Conservation (phyloP, 1,139 yeast species). For the Geotrichum klebahnii region DNA sequence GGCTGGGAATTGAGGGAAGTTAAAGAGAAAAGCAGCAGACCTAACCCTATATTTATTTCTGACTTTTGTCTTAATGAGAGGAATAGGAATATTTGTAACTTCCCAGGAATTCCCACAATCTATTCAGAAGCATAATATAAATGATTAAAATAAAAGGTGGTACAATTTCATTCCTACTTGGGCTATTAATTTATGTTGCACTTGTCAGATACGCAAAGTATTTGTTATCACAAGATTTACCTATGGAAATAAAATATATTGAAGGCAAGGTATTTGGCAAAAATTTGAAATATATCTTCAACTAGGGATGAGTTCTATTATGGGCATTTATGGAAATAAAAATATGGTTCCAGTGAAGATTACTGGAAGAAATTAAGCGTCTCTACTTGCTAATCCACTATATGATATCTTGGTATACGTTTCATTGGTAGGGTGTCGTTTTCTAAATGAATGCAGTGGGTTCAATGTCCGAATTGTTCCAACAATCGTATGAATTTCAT, state of each 20-base stretch:
- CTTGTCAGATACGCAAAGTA: neutral
- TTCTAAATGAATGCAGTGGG: too few relatives aligned
- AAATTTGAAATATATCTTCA: neutral
- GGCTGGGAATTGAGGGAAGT: slow-evolving; percentile 10
- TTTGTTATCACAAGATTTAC: neutral
- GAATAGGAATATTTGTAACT: too few relatives aligned
- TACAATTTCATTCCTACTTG: neutral
- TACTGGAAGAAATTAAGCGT: too few relatives aligned
- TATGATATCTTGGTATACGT: too few relatives aligned
- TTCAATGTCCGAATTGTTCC: too few relatives aligned
- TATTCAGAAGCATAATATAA: neutral
- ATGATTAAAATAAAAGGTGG: neutral
- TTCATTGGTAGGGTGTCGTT: too few relatives aligned
- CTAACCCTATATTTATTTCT: too few relatives aligned
- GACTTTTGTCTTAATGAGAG: too few relatives aligned
- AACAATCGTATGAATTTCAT: too few relatives aligned
- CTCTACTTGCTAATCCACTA: too few relatives aligned
- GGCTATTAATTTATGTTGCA: neutral
- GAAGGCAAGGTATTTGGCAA: neutral
- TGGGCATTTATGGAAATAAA: too few relatives aligned
- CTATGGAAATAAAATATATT: neutral
- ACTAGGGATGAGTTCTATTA: neutral
- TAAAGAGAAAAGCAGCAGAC: slow-evolving; percentile 14
- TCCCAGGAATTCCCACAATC: neutral
- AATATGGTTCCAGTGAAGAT: too few relatives aligned